Base-by-base conservation (phyloP, 2,329 filamentous ascomycete genomes). In the Cercospora canescens region DNA sequence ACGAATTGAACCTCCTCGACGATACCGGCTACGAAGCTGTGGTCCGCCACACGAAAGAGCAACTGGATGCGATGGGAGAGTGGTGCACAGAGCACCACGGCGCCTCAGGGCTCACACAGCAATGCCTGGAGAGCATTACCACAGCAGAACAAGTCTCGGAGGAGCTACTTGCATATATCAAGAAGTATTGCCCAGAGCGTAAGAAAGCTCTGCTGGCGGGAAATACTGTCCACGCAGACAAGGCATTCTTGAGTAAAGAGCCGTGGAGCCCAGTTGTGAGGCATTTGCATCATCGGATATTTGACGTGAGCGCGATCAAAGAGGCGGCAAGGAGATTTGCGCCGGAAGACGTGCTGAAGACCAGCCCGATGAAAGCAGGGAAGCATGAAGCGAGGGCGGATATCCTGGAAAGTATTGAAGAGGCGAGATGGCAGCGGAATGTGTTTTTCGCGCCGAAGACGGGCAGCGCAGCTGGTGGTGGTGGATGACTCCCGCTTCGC, bases 351-450 rank as follows among this genome's bases (percentile, higher is more conserved):
- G 77, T 91, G 8, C 75, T 91, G 67, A 81, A 82, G 63, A 82
- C 83, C 52, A 88, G 87, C 30, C 94, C 94, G 12, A 79, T 76
- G 68, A 98, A 98, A 83, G 86, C 86, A 76, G 88, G 87, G 39
- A 81, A 89, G 60, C 95, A 99, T 81, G 88, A 94, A 79, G 95
- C 95, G 0, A 88, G 86, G 73, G 88, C 92, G 63, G 95, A 99
- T 79, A 97, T 99, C 65, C 79, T 97, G 67, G 95, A 99, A 82
- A 98, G 94, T 79, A 97, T 99, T 69, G 89, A 87, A 63, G 95
- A 99, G 82, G 94, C 94, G 62, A 88, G 83, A 74, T 97, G 91
- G 77, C 98, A 97, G 79, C 88, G 87, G 73, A 83, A 89, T 66
- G 82, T 81, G 18, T 86, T 96, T 63, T 96, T 96, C 77, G 74